These are phyloP conservation scores for Carpinus fangiana DNA, from an alignment of 306 rosid species.

Conservation along the genomic window DNA sequence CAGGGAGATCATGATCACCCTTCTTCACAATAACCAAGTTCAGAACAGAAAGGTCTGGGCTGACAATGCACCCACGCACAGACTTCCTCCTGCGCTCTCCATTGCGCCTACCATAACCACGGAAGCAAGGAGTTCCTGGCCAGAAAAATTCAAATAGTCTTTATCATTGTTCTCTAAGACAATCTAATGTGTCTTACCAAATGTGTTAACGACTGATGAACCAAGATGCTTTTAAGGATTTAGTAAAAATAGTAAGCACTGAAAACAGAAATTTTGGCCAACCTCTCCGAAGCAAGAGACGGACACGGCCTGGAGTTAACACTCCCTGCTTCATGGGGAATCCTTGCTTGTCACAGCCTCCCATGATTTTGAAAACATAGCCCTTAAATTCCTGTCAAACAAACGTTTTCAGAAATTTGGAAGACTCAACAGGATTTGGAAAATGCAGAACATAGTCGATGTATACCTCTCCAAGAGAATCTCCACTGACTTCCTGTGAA, in stretches of 20 bases:
- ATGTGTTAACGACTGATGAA: background rate
- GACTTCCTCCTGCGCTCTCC: constrained; percentile 70
- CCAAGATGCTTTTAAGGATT: background rate
- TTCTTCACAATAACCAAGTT: constrained; percentile 66
- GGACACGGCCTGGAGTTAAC: constrained; percentile 46
- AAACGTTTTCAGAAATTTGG: background rate
- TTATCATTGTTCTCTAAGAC: background rate
- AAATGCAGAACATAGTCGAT: background rate
- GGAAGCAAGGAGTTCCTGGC: constrained; percentile 66
- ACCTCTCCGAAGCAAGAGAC: constrained; percentile 50
- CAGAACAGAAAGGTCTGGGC: constrained; percentile 61
- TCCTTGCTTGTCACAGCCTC: constrained; percentile 58
- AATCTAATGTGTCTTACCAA: background rate
- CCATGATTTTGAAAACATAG: constrained; percentile 51
- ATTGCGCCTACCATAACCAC: constrained; percentile 60
- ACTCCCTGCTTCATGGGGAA: constrained; percentile 63
- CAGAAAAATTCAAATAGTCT: background rate
- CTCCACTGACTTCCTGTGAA: constrained; percentile 66
- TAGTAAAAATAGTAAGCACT: background rate
- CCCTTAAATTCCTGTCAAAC: constrained; percentile 43
- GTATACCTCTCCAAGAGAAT: constrained; percentile 58
- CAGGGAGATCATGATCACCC: constrained; percentile 67
- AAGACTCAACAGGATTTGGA: background rate
- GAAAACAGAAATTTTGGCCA: background rate
- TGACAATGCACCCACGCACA: constrained; percentile 62